Conservation (phyloP, 73 alveolate genomes). For the Durusdinium trenchii region DNA sequence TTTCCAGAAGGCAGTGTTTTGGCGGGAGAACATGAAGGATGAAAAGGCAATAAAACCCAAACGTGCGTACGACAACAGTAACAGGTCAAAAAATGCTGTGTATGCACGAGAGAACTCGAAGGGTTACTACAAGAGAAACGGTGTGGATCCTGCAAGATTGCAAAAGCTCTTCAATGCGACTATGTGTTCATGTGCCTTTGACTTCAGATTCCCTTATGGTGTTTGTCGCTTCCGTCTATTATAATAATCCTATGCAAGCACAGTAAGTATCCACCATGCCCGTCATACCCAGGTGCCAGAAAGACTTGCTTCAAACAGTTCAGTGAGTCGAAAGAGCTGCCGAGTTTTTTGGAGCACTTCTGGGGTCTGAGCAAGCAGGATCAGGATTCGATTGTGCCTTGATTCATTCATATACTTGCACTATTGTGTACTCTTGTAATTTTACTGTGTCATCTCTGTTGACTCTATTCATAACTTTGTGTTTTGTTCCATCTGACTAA, state of each 20-base stretch:
- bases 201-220: not conserved
- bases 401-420: not conserved
- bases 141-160: not conserved
- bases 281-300: not conserved
- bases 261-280: too few relatives aligned
- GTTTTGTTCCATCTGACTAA: not conserved
- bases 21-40: not conserved
- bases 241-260: too few relatives aligned
- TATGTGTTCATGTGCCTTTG: not conserved
- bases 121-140: not conserved
- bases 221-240: too few relatives aligned
- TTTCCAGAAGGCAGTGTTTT: not conserved
- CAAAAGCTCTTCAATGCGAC: not conserved
- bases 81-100: not conserved
- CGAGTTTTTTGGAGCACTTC: not conserved
- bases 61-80: not conserved
- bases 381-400: conserved; percentile 32
- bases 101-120: not conserved
- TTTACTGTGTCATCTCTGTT: not conserved
- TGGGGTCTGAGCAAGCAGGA: conserved; percentile 18
- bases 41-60: not conserved
- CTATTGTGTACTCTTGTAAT: not conserved
- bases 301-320: conserved; percentile 17
- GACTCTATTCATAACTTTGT: not conserved
- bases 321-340: conserved; percentile 6